These are phyloP conservation scores for Penicillium nucicola DNA, from an alignment of 495 filamentous ascomycete genomes.

Conservation along the genomic window DNA sequence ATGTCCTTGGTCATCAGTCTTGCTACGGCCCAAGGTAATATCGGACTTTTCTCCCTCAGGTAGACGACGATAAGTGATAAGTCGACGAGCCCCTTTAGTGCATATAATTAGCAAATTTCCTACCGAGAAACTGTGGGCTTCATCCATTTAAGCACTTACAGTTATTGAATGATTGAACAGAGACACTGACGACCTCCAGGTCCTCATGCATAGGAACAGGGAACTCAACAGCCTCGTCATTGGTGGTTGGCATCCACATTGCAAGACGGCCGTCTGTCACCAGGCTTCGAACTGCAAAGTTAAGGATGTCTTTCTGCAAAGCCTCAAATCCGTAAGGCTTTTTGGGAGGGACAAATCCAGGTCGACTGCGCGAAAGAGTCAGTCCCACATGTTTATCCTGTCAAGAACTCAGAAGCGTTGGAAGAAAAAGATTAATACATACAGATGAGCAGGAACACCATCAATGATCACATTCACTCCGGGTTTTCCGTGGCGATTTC, in stretches of 20 bases:
- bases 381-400: background rate
- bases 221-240: slow-evolving; percentile 71
- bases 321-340: slow-evolving; percentile 85
- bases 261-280: slow-evolving; percentile 79
- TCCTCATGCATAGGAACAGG: slow-evolving; percentile 73
- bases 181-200: slow-evolving; percentile 72
- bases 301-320: slow-evolving; percentile 84
- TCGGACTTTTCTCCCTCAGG: slow-evolving; percentile 56
- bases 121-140: background rate
- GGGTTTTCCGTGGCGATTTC: slow-evolving; percentile 63
- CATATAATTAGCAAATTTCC: background rate
- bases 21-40: slow-evolving; percentile 32
- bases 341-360: slow-evolving; percentile 85
- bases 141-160: slow-evolving; percentile 50
- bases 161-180: slow-evolving; percentile 82
- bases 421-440: slow-evolving; percentile 23
- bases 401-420: background rate
- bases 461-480: slow-evolving; percentile 62
- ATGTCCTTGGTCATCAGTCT: slow-evolving; percentile 36
- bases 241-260: slow-evolving; percentile 97
- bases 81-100: slow-evolving; percentile 69
- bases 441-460: slow-evolving; percentile 70
- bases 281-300: slow-evolving; percentile 73
- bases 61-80: slow-evolving; percentile 80
- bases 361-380: slow-evolving; percentile 46